These are phyloP conservation scores for Talaromyces funiculosus DNA, from an alignment of 2,329 filamentous ascomycete species.

Conservation along the genomic window DNA sequence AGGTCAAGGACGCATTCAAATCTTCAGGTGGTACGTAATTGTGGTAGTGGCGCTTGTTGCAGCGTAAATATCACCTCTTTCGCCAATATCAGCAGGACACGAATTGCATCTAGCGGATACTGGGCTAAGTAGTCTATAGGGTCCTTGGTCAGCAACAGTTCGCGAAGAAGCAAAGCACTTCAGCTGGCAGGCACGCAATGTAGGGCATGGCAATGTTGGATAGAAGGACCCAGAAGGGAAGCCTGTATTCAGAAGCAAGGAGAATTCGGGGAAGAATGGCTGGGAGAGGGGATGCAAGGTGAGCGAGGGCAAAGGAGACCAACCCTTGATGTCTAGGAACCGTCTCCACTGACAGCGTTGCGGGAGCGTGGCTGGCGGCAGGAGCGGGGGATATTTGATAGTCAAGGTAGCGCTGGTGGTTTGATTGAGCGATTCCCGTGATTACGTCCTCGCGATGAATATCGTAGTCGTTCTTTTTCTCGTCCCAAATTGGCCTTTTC, in stretches of 20 bases:
- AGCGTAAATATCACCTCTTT: neutral
- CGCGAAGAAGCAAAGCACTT: neutral
- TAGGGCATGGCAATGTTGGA: neutral
- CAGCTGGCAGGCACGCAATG: neutral
- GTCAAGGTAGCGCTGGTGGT: neutral
- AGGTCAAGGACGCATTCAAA: conserved; percentile 33
- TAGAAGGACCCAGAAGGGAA: neutral
- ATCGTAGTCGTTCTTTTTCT: neutral
- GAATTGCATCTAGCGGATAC: neutral
- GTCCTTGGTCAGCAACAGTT: neutral
- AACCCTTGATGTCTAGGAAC: conserved; percentile 7
- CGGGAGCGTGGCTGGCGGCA: neutral
- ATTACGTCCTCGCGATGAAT: conserved; percentile 5
- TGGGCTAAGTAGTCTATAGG: neutral
- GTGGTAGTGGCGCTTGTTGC: neutral
- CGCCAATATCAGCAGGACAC: conserved; percentile 7
- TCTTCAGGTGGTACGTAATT: conserved; percentile 1
- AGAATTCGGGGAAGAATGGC: conserved; percentile 5
- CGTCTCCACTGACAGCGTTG: neutral
- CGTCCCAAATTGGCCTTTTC: neutral
- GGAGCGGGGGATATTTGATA: neutral
- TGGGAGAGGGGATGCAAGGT: conserved; percentile 11
- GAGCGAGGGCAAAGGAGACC: neutral
- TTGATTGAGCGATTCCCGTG: neutral
- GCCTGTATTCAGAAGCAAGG: neutral